phyloP scores from a whole-genome alignment of 2,329 filamentous ascomycete species.

The Talaromyces verruculosus region DNA sequence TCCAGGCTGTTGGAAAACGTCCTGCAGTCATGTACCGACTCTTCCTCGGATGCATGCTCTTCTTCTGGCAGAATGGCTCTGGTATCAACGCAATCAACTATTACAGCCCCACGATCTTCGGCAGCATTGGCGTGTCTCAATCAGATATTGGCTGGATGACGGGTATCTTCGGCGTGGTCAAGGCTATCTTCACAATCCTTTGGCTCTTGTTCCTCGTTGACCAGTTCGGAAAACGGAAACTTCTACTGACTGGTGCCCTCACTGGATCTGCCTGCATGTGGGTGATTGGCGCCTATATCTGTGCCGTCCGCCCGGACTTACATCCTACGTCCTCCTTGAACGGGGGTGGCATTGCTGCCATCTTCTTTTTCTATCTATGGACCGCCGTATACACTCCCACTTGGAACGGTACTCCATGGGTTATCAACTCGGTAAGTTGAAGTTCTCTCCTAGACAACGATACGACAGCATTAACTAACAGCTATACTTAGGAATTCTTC shows the following conservation, averaged over 20 bases:
- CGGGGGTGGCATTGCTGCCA: not conserved
- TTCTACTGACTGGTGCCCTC: conserved; percentile 64
- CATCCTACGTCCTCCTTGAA: conserved; percentile 23
- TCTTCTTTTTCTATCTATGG: not conserved
- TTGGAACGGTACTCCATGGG: not conserved
- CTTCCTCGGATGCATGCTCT: conserved; percentile 70
- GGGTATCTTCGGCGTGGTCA: not conserved
- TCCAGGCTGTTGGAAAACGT: conserved; percentile 31
- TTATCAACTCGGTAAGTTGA: not conserved
- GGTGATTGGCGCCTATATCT: conserved; percentile 42
- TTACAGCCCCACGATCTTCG: conserved; percentile 62
- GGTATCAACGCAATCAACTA: conserved; percentile 18
- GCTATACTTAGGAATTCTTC: conserved; percentile 60
- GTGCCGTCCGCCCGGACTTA: conserved; percentile 34
- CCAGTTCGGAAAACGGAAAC: conserved; percentile 59
- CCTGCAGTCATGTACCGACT: conserved; percentile 35
- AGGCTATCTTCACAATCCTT: conserved; percentile 58
- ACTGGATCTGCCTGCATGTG: conserved; percentile 54
- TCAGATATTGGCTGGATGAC: not conserved
- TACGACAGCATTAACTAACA: not conserved
- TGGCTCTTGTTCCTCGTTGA: conserved; percentile 71
- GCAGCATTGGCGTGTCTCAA: conserved; percentile 58
- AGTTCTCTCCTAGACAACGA: not conserved
- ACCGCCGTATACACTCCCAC: not conserved
- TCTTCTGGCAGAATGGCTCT: conserved; percentile 39